Evolutionary conservation across 805 yeast species (phyloP).

Genomic region (Komagataella kurtzmanii): DNA sequence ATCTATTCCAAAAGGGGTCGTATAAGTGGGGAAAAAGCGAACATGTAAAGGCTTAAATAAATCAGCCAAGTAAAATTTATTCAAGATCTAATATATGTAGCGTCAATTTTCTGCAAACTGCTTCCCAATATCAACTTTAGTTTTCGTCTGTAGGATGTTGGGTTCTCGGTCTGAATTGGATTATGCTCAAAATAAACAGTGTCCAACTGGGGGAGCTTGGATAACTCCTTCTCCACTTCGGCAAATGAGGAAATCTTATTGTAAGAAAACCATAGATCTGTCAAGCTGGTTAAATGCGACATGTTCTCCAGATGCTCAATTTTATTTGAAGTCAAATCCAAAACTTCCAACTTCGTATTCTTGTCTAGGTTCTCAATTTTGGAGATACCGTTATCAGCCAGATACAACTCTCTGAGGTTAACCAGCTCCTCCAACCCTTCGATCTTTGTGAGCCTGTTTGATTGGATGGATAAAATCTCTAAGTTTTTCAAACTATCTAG

Average conservation of each 20-base stretch:
- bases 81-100: constrained; percentile 36
- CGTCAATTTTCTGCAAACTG: constrained; percentile 75
- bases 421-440: constrained; percentile 68
- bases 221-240: constrained; percentile 54
- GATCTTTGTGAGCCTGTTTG: constrained; percentile 64
- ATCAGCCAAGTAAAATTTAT: neutral
- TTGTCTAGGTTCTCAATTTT: constrained; percentile 70
- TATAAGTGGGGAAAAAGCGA: neutral
- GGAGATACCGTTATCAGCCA: constrained; percentile 72
- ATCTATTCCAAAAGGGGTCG: neutral
- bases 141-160: constrained; percentile 80
- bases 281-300: constrained; percentile 50
- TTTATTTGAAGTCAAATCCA: constrained; percentile 74
- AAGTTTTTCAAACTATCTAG: constrained; percentile 46
- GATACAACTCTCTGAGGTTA: constrained; percentile 72
- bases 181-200: constrained; percentile 92
- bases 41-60: neutral
- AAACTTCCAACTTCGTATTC: constrained; percentile 47
- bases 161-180: constrained; percentile 63
- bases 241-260: constrained; percentile 59
- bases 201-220: constrained; percentile 49
- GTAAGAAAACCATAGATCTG: constrained; percentile 90
- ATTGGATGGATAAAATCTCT: constrained; percentile 74
- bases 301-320: constrained; percentile 51
- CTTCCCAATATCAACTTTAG: constrained; percentile 60